Conservation (phyloP, 305 asterid genomes). For the Petunia hybrid region DNA sequence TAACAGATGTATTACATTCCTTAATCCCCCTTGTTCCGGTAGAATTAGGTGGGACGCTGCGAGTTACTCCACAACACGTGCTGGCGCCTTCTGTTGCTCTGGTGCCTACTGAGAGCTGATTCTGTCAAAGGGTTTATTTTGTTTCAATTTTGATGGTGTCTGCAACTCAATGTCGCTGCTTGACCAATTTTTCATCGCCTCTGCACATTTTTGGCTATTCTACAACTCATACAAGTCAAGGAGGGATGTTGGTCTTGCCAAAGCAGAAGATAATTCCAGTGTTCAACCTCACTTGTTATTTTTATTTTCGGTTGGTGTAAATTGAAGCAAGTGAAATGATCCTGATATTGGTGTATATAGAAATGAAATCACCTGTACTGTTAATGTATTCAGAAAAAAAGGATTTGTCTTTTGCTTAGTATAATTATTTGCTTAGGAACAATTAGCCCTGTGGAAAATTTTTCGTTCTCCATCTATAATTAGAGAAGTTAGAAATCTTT, state of each 20-base stretch:
- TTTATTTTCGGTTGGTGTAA: neutral
- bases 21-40: constrained; percentile 75
- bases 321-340: neutral
- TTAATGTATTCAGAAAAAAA: neutral
- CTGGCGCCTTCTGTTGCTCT: neutral
- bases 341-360: neutral
- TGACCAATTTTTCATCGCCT: neutral
- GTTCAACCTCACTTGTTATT: neutral
- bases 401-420: neutral
- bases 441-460: neutral
- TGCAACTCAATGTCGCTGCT: neutral
- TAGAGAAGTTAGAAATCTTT: neutral
- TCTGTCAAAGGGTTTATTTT: neutral
- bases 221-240: constrained; percentile 12
- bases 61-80: constrained; percentile 34
- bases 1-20: constrained; percentile 78
- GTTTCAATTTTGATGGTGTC: neutral
- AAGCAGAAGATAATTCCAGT: neutral
- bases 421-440: neutral
- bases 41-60: constrained; percentile 72
- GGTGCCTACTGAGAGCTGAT: neutral
- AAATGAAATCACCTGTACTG: neutral
- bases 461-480: neutral
- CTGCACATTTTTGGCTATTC: neutral
- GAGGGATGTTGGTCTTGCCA: neutral